A percentile compares a stretch with the other conserved stretches of the same genome.
Evolutionary conservation across 495 filamentous ascomycete genomes (phyloP).

Genomic region (Penicillium ucsense): DNA sequence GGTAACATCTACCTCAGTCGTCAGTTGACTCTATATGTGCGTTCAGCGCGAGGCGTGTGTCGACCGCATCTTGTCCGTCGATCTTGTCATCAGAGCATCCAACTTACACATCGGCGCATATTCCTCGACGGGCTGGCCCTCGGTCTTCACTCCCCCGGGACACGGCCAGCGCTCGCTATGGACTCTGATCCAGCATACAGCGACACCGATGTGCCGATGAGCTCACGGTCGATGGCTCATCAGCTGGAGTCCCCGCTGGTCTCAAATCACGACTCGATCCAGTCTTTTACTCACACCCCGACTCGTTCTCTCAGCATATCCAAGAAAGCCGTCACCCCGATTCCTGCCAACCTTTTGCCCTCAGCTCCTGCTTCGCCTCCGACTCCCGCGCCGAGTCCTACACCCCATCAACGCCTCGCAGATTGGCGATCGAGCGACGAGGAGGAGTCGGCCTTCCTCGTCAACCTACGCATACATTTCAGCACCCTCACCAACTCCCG

Average conservation of each 20-base stretch:
- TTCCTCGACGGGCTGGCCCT: not conserved
- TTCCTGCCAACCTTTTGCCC: constrained; percentile 51
- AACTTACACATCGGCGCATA: too few relatives aligned
- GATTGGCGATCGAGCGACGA: constrained; percentile 50
- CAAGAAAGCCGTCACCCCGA: constrained; percentile 38
- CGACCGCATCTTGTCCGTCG: too few relatives aligned
- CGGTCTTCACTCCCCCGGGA: not conserved
- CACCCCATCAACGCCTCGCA: constrained; percentile 49
- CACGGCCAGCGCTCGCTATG: constrained; percentile 14
- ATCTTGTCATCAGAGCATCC: too few relatives aligned
- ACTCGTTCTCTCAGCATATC: constrained; percentile 43
- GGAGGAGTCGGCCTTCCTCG: constrained; percentile 44
- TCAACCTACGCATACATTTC: constrained; percentile 48
- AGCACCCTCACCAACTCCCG: constrained; percentile 41
- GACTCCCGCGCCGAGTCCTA: constrained; percentile 59
- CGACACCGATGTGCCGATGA: constrained; percentile 21
- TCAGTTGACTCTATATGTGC: not conserved
- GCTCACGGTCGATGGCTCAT: constrained; percentile 20
- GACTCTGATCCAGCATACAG: constrained; percentile 24
- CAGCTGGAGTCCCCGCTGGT: constrained; percentile 22
- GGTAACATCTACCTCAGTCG: not conserved
- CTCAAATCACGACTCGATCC: constrained; percentile 23
- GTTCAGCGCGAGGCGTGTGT: too few relatives aligned
- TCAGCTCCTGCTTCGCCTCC: constrained; percentile 61
- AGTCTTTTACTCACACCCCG: constrained; percentile 28